Conservation (phyloP, 2,329 filamentous ascomycete genomes). For the Colletotrichum lindemuthianum region DNA sequence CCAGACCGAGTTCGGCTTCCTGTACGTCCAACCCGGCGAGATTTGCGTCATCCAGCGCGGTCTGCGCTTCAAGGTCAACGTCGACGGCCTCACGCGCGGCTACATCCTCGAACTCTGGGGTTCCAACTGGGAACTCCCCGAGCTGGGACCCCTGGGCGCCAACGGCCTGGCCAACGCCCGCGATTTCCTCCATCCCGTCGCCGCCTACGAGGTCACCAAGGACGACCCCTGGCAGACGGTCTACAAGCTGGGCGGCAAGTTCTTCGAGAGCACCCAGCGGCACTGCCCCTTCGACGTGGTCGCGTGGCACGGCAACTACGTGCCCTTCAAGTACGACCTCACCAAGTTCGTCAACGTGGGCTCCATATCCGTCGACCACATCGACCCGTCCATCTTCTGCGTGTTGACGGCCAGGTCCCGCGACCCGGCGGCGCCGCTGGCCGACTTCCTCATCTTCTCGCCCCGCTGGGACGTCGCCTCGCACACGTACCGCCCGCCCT, state of each 20-base stretch:
- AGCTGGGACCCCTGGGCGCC: slow-evolving; percentile 73
- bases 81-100: slow-evolving; percentile 70
- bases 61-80: slow-evolving; percentile 60
- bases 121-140: slow-evolving; percentile 71
- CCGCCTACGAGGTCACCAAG: slow-evolving; percentile 64
- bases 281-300: slow-evolving; percentile 78
- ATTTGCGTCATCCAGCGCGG: slow-evolving; percentile 73
- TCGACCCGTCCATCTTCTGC: slow-evolving; percentile 73
- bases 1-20: slow-evolving; percentile 72
- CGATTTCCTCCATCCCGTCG: slow-evolving; percentile 72
- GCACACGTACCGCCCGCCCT: slow-evolving; percentile 71
- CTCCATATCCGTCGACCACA: slow-evolving; percentile 69
- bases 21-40: slow-evolving; percentile 75
- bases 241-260: slow-evolving; percentile 69
- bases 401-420: slow-evolving; percentile 70
- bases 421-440: slow-evolving; percentile 63
- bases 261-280: slow-evolving; percentile 68
- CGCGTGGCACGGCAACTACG: slow-evolving; percentile 77
- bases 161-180: slow-evolving; percentile 73
- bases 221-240: slow-evolving; percentile 65
- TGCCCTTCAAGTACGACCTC: slow-evolving; percentile 67
- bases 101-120: slow-evolving; percentile 76
- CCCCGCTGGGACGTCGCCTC: slow-evolving; percentile 72
- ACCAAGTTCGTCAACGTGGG: slow-evolving; percentile 68
- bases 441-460: slow-evolving; percentile 75